Conservation (phyloP, 305 asterid species). For the Solanum aculeatissimum region DNA sequence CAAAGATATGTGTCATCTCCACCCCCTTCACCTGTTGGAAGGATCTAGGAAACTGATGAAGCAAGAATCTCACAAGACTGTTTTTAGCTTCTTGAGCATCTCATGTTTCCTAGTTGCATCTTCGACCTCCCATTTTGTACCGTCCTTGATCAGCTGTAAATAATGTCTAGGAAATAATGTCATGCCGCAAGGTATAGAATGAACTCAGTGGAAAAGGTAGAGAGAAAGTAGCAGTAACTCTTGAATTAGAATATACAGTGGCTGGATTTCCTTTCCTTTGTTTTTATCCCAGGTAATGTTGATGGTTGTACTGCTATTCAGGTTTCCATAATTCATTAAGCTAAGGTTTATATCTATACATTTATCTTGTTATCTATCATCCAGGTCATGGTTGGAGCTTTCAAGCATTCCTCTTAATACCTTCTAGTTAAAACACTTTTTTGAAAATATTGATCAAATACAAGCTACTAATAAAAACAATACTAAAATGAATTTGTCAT, state of each 20-base stretch:
- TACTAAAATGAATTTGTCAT: background rate
- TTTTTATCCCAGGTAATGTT: background rate
- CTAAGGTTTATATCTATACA: background rate
- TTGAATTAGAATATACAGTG: background rate
- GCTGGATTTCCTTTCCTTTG: background rate
- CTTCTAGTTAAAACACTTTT: no score
- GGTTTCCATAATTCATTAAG: background rate
- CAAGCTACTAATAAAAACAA: background rate
- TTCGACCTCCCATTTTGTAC: background rate
- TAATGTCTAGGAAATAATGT: background rate
- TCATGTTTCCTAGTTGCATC: background rate
- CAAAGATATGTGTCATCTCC: constrained; percentile 54
- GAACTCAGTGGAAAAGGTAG: background rate
- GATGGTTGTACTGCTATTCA: background rate
- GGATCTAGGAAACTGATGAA: constrained; percentile 32
- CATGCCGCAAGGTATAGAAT: background rate
- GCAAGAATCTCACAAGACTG: background rate
- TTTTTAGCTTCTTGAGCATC: background rate
- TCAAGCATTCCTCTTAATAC: no score
- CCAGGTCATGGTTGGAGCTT: no score
- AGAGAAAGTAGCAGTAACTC: background rate
- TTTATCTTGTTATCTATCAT: background rate
- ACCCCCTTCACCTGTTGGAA: constrained; percentile 83
- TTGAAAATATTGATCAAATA: background rate
- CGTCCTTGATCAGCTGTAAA: background rate